A percentile compares a stretch with the other conserved stretches of the same genome.
Conservation (phyloP, 1,284 basidiomycete genomes). For the Chondrostereum purpureum region DNA sequence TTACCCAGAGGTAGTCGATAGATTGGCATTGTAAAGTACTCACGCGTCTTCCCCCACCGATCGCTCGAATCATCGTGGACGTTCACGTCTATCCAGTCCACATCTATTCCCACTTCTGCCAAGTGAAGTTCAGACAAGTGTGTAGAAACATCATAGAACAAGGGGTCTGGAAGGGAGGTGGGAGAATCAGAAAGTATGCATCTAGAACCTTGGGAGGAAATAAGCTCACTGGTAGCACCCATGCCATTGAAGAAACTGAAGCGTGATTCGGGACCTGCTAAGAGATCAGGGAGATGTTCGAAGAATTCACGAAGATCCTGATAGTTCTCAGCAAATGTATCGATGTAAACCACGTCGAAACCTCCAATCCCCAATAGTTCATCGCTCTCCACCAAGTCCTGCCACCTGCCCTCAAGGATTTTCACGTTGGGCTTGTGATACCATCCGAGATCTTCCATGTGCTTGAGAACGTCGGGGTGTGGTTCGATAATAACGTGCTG, state of each 20-base stretch:
- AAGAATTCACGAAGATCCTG: constrained; percentile 81
- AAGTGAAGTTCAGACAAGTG: constrained; percentile 84
- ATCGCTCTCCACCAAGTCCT: constrained; percentile 67
- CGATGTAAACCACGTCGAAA: constrained; percentile 92
- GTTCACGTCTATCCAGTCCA: constrained; percentile 72
- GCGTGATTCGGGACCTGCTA: constrained; percentile 71
- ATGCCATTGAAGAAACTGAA: constrained; percentile 98
- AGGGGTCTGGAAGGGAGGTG: constrained; percentile 51
- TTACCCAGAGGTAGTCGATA: constrained; percentile 59
- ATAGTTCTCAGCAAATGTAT: constrained; percentile 92
- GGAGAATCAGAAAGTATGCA: constrained; percentile 1
- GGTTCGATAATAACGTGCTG: constrained; percentile 93
- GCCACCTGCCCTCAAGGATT: constrained; percentile 89
- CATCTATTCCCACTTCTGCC: constrained; percentile 68
- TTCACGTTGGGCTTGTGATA: constrained; percentile 70
- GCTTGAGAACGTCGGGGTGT: constrained; percentile 83
- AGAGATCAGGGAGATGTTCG: constrained; percentile 71
- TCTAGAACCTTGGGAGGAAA: constrained; percentile 2
- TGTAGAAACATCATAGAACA: constrained; percentile 92
- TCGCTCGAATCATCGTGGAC: constrained; percentile 39
- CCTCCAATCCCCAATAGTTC: constrained; percentile 53
- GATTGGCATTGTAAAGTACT: constrained; percentile 65
- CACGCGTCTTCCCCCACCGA: constrained; percentile 64
- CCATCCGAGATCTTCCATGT: constrained; percentile 75
- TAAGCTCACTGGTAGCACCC: constrained; percentile 79